Conservation (phyloP, 164 flowering plant species). For the Malania oleifera region DNA sequence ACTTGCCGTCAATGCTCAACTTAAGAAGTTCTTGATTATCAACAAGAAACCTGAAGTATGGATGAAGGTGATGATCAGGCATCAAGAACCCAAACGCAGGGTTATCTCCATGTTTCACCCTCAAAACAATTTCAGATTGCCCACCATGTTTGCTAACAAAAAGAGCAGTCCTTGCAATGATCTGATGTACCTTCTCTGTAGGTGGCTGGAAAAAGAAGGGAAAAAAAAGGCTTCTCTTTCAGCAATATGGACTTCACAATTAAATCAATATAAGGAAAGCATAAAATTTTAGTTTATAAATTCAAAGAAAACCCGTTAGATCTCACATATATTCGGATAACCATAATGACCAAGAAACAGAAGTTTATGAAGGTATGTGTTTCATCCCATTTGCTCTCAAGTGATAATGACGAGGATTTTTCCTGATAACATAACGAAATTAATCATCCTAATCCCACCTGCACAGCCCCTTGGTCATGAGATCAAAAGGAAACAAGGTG, state of each 20-base stretch:
- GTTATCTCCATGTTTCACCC: slow-evolving; percentile 94
- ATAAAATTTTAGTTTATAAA: slow-evolving; percentile 12
- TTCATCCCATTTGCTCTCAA: slow-evolving; percentile 38
- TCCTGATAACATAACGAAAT: slow-evolving; percentile 26
- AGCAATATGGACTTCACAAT: slow-evolving; percentile 14
- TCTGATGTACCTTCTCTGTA: slow-evolving; percentile 89
- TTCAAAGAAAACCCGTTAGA: slow-evolving; percentile 16
- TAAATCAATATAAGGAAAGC: not conserved
- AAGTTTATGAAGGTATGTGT: slow-evolving; percentile 32
- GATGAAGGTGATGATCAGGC: slow-evolving; percentile 87
- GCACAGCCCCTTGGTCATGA: slow-evolving; percentile 69
- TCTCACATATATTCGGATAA: slow-evolving; percentile 35
- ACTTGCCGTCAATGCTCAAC: slow-evolving; percentile 29
- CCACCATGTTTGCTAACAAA: slow-evolving; percentile 91
- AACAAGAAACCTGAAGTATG: slow-evolving; percentile 88
- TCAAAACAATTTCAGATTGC: slow-evolving; percentile 86
- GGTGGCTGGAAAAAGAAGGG: slow-evolving; percentile 69
- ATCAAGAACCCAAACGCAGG: slow-evolving; percentile 97
- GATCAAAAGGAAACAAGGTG: slow-evolving; percentile 74
- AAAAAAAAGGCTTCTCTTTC: slow-evolving; percentile 15
- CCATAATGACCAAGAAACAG: slow-evolving; percentile 39
- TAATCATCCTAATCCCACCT: slow-evolving; percentile 92
- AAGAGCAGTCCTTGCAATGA: slow-evolving; percentile 85
- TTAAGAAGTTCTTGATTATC: slow-evolving; percentile 62
- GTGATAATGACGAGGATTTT: slow-evolving; percentile 26